Base-by-base conservation (phyloP, 2,329 filamentous ascomycete species). In the Penicillium griseofulvum region DNA sequence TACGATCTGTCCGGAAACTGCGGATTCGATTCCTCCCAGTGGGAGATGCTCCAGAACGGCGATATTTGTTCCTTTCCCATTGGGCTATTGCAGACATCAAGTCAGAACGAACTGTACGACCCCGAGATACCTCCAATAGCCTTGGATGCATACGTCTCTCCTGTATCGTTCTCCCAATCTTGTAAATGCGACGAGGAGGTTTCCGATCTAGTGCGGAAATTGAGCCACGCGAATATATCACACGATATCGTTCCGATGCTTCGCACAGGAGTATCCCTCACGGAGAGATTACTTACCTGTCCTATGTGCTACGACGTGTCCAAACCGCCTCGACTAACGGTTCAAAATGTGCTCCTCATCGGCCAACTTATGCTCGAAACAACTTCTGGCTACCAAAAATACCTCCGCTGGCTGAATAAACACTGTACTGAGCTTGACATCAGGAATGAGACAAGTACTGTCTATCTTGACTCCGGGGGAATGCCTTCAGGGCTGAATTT, bases 271-370 rank as follows among this genome's bases (percentile, higher is more conserved):
- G 19, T 59, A 0, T 38, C 57, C 5, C 54, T 68, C 14, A 34
- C 58, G 36, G 63, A 67, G 19, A 52, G 57, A 12, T 41, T 69
- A 33, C 51, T 69, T 17, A 58, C 52, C 1, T 69, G 67, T 51
- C 57, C 60, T 5, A 58, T 59, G 22, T 69, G 67, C 58, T 69
- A 68, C 47, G 65, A 69, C 28, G 53, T 65, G n/a, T 65, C 64
- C 1, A 68, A 66, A 26, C 64, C 67, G 7, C 65, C 67, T 4
- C 61, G 65, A 17, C 36, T 66, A 17, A 69, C 67, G 2, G 57
- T 68, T 5, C 66, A 69, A 42, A 69, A 68, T 45, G 67, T 68
- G 1, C 58, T 68, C 1, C 60, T 69, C 4, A 61, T 68, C n/a
- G 67, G 66, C 16, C 61, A 64, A 5, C 57, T 68, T 0, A 63